Percentiles rank a stretch among this genome's conserved stretches.
These are phyloP conservation scores for Venustampulla echinocandica DNA, from an alignment of 495 filamentous ascomycete species.

Conservation along the genomic window DNA sequence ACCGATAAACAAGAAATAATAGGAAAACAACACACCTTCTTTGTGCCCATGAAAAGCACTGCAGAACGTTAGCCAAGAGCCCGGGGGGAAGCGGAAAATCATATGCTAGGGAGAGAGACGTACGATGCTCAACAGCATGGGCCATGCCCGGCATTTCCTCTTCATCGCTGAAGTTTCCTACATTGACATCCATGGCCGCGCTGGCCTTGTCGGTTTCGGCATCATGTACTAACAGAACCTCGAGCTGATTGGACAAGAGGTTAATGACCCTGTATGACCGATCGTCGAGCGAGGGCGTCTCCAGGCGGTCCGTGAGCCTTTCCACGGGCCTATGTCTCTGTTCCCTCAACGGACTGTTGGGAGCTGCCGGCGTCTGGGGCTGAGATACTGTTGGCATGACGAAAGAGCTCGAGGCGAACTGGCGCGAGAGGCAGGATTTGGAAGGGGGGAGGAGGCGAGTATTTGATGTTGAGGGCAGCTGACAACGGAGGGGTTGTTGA, in stretches of 20 bases:
- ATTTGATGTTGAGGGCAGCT: conserved; percentile 35
- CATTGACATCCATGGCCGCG: conserved; percentile 90
- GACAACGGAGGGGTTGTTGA: conserved; percentile 45
- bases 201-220: conserved; percentile 94
- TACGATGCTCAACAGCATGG: conserved; percentile 63
- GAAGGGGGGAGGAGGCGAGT: conserved; percentile 34
- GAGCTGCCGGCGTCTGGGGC: conserved; percentile 19
- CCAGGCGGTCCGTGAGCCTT: conserved; percentile 63
- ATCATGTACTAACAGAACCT: conserved; percentile 90
- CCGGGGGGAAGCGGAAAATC: too few relatives aligned
- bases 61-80: conserved; percentile 37
- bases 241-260: conserved; percentile 81
- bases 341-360: conserved; percentile 20
- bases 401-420: conserved; percentile 9
- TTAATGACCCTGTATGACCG: conserved; percentile 80
- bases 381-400: conserved; percentile 22
- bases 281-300: conserved; percentile 83
- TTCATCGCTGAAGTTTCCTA: conserved; percentile 87
- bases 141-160: conserved; percentile 90
- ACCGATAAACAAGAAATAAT: conserved; percentile 5
- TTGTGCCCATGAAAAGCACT: conserved; percentile 95
- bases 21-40: conserved; percentile 54
- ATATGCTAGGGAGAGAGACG: background rate
- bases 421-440: conserved; percentile 27
- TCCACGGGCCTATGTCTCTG: conserved; percentile 21